Evolutionary conservation across 192 early-diverging fungal species (phyloP).

Genomic region (Backusella australiensis): DNA sequence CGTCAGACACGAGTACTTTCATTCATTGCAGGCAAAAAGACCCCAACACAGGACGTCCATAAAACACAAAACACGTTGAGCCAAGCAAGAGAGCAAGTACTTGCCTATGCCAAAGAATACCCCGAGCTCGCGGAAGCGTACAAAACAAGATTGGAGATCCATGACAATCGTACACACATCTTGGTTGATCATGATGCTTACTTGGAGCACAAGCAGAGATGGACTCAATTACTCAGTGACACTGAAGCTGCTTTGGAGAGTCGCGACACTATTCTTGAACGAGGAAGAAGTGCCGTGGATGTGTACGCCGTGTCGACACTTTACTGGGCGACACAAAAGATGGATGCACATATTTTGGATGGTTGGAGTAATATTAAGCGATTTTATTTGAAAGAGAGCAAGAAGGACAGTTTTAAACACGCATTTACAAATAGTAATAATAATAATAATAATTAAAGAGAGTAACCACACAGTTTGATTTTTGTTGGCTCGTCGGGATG

Average conservation of each 20-base stretch:
- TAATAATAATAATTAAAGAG: background rate
- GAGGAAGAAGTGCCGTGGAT: background rate
- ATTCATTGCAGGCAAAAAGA: constrained; percentile 1
- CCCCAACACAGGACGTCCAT: background rate
- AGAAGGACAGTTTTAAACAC: background rate
- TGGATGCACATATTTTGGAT: background rate
- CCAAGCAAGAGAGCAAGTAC: background rate
- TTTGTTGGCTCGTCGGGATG: constrained; percentile 45
- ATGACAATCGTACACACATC: background rate
- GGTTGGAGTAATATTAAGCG: background rate
- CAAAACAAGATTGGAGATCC: background rate
- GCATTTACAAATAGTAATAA: background rate
- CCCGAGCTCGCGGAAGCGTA: background rate
- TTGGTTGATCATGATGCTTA: background rate
- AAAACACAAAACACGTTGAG: background rate
- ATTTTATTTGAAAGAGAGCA: constrained; percentile 1
- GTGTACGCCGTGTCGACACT: background rate
- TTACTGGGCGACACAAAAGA: background rate
- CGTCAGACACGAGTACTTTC: background rate
- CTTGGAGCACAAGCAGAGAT: background rate
- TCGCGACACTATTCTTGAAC: background rate
- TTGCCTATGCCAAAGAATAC: background rate
- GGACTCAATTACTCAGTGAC: background rate
- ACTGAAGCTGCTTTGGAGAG: background rate
- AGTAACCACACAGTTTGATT: constrained; percentile 24